These are phyloP conservation scores for Blastobotrys capitulatus DNA, from an alignment of 1,139 yeast species.

Conservation along the genomic window DNA sequence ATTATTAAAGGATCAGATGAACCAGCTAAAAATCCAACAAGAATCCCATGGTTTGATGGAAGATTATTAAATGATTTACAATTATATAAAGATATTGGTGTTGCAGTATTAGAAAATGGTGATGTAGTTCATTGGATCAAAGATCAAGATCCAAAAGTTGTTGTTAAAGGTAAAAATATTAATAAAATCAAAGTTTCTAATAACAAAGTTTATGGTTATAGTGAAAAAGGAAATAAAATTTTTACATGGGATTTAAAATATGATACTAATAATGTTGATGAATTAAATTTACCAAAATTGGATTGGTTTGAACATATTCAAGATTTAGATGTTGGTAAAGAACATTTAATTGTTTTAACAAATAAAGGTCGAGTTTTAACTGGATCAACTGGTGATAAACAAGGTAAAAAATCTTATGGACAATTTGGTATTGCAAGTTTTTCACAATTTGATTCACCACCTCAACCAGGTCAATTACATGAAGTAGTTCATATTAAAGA, in stretches of 20 bases:
- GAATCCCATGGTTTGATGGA: conserved; percentile 61
- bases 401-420: conserved; percentile 47
- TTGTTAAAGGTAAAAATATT: conserved; percentile 45
- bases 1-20: conserved; percentile 38
- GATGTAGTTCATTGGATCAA: conserved; percentile 59
- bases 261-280: background rate
- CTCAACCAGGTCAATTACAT: conserved; percentile 39
- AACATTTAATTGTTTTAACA: conserved; percentile 61
- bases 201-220: conserved; percentile 50
- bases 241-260: conserved; percentile 19
- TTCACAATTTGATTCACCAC: conserved; percentile 56
- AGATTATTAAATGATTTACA: conserved; percentile 54
- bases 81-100: conserved; percentile 48
- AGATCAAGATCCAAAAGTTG: conserved; percentile 30
- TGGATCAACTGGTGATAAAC: conserved; percentile 46
- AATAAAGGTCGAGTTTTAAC: conserved; percentile 60
- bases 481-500: conserved; percentile 31
- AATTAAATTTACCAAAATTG: conserved; percentile 23
- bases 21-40: conserved; percentile 47
- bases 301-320: conserved; percentile 44
- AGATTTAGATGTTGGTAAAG: conserved; percentile 54
- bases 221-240: conserved; percentile 39
- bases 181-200: conserved; percentile 47
- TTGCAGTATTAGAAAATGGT: conserved; percentile 66
- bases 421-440: conserved; percentile 76